Conservation (phyloP, 1,284 basidiomycete genomes). For the Phylloboletellus chloephorus region DNA sequence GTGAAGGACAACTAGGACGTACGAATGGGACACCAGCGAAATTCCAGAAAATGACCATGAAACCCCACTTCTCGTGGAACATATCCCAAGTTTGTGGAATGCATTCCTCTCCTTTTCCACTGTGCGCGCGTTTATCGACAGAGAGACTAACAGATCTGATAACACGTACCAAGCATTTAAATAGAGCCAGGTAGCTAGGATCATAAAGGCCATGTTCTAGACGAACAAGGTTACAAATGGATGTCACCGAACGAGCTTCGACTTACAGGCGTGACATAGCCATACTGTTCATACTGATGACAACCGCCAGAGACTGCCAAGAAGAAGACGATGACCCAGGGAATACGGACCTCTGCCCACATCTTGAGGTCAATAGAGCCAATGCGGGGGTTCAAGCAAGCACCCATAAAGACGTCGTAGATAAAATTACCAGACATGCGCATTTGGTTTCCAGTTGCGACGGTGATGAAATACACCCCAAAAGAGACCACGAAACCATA, state of each 20-base stretch:
- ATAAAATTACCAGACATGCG: constrained; percentile 92
- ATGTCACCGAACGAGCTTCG: background rate
- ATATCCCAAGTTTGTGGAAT: constrained; percentile 99
- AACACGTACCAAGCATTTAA: constrained; percentile 83
- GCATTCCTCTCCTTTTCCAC: constrained; percentile 88
- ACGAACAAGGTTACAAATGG: constrained; percentile 2
- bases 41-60: constrained; percentile 98
- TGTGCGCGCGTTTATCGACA: constrained; percentile 12
- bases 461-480: constrained; percentile 73
- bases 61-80: constrained; percentile 96
- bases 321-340: constrained; percentile 96
- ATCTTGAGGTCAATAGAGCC: constrained; percentile 96
- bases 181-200: constrained; percentile 92
- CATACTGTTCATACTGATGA: constrained; percentile 92
- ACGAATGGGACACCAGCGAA: constrained; percentile 89
- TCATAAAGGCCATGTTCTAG: constrained; percentile 96
- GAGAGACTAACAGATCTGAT: background rate
- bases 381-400: constrained; percentile 88
- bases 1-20: constrained; percentile 28
- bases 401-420: constrained; percentile 98
- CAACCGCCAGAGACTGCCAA: constrained; percentile 88
- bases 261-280: constrained; percentile 85
- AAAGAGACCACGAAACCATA: constrained; percentile 82
- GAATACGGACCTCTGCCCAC: constrained; percentile 98
- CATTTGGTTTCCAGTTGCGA: constrained; percentile 75